A percentile compares a stretch with the other conserved stretches of the same genome.
Evolutionary conservation across 2,329 filamentous ascomycete species (phyloP).

Genomic region (Hortaea sp.): DNA sequence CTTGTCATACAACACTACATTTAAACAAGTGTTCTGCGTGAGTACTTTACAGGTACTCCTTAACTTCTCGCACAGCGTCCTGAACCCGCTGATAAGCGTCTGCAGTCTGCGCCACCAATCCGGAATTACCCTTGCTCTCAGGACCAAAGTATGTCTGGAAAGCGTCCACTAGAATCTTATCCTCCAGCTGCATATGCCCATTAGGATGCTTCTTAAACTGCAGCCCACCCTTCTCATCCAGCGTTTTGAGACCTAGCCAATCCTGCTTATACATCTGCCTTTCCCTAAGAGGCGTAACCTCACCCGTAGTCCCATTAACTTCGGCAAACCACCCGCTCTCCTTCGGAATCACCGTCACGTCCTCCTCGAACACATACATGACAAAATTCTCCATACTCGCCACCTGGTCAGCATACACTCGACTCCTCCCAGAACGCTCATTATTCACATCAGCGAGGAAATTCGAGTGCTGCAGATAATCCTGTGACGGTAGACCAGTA

Average conservation of each 20-base stretch:
- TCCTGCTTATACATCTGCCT: conserved; percentile 74
- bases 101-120: not conserved
- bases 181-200: conserved; percentile 70
- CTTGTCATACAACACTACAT: no score
- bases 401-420: conserved; percentile 62
- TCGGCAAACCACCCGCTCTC: conserved; percentile 87
- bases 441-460: conserved; percentile 97
- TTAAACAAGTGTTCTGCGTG: no score
- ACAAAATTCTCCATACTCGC: conserved; percentile 61
- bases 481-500: conserved; percentile 45
- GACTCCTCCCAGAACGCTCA: conserved; percentile 67
- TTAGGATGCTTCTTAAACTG: conserved; percentile 65
- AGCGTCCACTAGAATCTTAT: conserved; percentile 53
- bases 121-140: conserved; percentile 9
- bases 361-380: conserved; percentile 83
- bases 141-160: conserved; percentile 59
- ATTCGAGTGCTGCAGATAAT: conserved; percentile 71
- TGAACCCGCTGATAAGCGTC: not conserved
- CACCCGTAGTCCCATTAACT: conserved; percentile 56
- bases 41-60: not conserved
- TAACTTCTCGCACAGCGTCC: not conserved
- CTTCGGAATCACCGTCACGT: conserved; percentile 78
- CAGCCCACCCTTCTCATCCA: conserved; percentile 72
- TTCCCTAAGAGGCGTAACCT: conserved; percentile 57
- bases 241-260: conserved; percentile 73